phyloP scores from a whole-genome alignment of 139 green algal species.

The Pleodorina starrii region DNA sequence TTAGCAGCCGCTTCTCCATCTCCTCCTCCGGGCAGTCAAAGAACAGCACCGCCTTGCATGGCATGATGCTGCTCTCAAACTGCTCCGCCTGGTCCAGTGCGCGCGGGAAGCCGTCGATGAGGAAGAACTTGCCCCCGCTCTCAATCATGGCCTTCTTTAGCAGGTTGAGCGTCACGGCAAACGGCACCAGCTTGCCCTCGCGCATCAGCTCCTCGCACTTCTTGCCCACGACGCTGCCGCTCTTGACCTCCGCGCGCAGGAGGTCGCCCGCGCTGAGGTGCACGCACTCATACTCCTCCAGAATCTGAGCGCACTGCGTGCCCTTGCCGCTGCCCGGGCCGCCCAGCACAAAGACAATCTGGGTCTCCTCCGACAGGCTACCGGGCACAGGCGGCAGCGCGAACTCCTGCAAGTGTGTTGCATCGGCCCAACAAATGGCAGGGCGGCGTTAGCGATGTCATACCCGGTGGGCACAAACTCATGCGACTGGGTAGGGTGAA shows the following conservation, averaged over 20 bases:
- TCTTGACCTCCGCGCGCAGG: conserved; percentile 82
- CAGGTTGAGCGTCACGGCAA: conserved; percentile 79
- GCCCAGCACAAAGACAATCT: conserved; percentile 70
- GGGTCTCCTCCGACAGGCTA: conserved; percentile 49
- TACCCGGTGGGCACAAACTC: no score
- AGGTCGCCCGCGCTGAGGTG: conserved; percentile 82
- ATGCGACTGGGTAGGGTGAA: no score
- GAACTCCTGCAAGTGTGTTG: conserved; percentile 56
- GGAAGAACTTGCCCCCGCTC: conserved; percentile 76
- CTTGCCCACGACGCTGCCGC: conserved; percentile 66
- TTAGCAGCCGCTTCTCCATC: conserved; percentile 92
- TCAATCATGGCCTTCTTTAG: conserved; percentile 83
- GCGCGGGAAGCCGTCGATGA: conserved; percentile 95
- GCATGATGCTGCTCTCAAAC: conserved; percentile 78
- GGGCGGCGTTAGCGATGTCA: no score
- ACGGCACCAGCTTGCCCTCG: conserved; percentile 88
- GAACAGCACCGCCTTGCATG: conserved; percentile 59
- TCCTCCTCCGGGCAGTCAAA: conserved; percentile 72
- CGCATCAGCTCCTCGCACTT: conserved; percentile 87
- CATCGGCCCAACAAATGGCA: no score
- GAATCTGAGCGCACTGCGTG: conserved; percentile 70
- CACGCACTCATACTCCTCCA: conserved; percentile 52
- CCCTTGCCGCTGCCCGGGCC: conserved; percentile 69
- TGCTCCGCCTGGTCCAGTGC: conserved; percentile 84
- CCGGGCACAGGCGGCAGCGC: conserved; percentile 53